phyloP scores from a whole-genome alignment of 2,329 filamentous ascomycete species.

The Trichoderma atrobrunneum region DNA sequence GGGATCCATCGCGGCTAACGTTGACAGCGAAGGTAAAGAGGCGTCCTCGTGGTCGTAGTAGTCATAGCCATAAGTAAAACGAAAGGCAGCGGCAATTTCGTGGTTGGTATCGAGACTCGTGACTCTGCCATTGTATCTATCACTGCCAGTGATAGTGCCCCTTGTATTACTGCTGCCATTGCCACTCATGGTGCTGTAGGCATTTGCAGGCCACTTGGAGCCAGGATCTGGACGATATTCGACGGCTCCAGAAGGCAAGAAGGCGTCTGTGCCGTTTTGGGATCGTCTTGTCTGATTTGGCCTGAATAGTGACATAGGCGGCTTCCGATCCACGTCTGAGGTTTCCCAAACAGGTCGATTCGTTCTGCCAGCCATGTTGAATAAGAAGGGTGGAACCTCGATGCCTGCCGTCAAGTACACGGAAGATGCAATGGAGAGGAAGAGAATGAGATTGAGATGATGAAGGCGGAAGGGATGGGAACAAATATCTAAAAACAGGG shows the following conservation, averaged over 20 bases:
- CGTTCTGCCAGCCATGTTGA: background rate
- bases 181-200: background rate
- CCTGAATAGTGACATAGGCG: background rate
- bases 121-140: background rate
- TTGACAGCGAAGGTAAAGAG: background rate
- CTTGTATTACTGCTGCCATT: background rate
- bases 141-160: background rate
- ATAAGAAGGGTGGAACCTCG: background rate
- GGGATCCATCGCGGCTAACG: background rate
- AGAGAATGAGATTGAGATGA: background rate
- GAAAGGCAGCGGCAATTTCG: background rate
- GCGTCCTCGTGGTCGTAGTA: background rate
- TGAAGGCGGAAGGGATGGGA: background rate
- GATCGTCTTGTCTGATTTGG: background rate
- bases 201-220: background rate
- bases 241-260: background rate
- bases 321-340: background rate
- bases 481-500: background rate
- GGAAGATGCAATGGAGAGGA: background rate
- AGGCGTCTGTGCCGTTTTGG: background rate
- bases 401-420: background rate
- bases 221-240: background rate
- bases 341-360: background rate
- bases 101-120: background rate
- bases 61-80: background rate